phyloP scores from a whole-genome alignment of 2,329 filamentous ascomycete species.

The Fonsecaea pedrosoi region DNA sequence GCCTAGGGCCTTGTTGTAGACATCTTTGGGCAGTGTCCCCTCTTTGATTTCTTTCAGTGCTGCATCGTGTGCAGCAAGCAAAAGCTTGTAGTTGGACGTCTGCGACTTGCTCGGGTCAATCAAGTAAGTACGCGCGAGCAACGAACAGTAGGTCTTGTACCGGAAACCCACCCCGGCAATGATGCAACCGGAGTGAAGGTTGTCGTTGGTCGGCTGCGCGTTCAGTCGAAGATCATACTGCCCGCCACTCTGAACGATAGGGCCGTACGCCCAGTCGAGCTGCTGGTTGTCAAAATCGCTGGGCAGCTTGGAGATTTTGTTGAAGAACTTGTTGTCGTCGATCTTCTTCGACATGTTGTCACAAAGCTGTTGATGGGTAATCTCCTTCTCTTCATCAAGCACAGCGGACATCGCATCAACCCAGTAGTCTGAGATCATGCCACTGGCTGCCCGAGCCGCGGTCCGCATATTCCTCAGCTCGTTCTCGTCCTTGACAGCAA shows the following conservation, averaged over 20 bases:
- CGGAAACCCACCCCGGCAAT: constrained; percentile 88
- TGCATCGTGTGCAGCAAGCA: constrained; percentile 83
- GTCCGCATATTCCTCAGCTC: constrained; percentile 95
- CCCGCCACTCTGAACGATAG: constrained; percentile 91
- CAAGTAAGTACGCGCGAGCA: constrained; percentile 90
- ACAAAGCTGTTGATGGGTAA: constrained; percentile 85
- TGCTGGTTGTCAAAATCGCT: constrained; percentile 85
- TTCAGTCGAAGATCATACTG: constrained; percentile 89
- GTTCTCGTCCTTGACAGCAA: constrained; percentile 92
- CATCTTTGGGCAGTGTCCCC: constrained; percentile 82
- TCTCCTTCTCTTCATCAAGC: constrained; percentile 94
- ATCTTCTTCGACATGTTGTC: constrained; percentile 89
- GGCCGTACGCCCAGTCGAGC: constrained; percentile 92
- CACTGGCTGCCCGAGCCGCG: constrained; percentile 90
- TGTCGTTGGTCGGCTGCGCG: constrained; percentile 72
- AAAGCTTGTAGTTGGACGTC: constrained; percentile 89
- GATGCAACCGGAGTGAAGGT: constrained; percentile 89
- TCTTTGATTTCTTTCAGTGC: constrained; percentile 90
- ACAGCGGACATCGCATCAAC: constrained; percentile 98
- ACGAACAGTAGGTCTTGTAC: constrained; percentile 94
- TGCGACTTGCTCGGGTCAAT: constrained; percentile 97
- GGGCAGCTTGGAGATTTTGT: constrained; percentile 79
- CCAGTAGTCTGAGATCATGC: constrained; percentile 94
- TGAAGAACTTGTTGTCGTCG: constrained; percentile 93
- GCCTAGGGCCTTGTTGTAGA: constrained; percentile 84